Percentiles rank a stretch among this genome's conserved stretches.
These are phyloP conservation scores for Claviceps fusiformis DNA, from an alignment of 2,329 filamentous ascomycete genomes.

Conservation along the genomic window DNA sequence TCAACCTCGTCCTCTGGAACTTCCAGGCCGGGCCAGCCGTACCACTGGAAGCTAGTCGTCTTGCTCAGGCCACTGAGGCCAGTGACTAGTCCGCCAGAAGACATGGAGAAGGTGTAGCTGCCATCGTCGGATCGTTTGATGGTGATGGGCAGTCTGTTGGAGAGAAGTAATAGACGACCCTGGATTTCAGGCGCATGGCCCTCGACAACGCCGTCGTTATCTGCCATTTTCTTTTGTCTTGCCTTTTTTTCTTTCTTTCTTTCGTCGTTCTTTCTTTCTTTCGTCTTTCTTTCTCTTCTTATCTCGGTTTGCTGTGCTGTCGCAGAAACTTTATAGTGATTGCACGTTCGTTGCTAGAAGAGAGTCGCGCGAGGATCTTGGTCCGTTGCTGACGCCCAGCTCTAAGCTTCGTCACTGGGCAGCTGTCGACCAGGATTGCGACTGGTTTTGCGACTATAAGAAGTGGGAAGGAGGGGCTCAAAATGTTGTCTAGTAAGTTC, in stretches of 20 bases:
- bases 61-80: conserved; percentile 85
- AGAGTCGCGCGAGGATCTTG: background rate
- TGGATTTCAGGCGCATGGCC: conserved; percentile 19
- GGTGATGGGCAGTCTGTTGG: conserved; percentile 90
- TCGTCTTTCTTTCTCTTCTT: background rate
- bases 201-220: conserved; percentile 14
- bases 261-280: background rate
- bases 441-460: background rate
- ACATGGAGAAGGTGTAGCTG: conserved; percentile 90
- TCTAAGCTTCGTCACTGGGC: background rate
- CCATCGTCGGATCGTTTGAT: conserved; percentile 90
- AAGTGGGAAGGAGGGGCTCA: background rate
- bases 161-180: conserved; percentile 65
- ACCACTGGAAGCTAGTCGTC: conserved; percentile 93
- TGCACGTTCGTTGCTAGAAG: background rate
- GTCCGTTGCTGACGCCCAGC: background rate
- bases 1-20: conserved; percentile 72
- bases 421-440: background rate
- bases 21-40: conserved; percentile 92
- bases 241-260: background rate
- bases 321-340: background rate
- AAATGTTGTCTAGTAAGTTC: background rate
- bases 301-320: background rate
- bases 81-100: conserved; percentile 87
- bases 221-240: background rate